These are phyloP conservation scores for Scedosporium apiospermum DNA, from an alignment of 2,329 filamentous ascomycete species.

Conservation along the genomic window DNA sequence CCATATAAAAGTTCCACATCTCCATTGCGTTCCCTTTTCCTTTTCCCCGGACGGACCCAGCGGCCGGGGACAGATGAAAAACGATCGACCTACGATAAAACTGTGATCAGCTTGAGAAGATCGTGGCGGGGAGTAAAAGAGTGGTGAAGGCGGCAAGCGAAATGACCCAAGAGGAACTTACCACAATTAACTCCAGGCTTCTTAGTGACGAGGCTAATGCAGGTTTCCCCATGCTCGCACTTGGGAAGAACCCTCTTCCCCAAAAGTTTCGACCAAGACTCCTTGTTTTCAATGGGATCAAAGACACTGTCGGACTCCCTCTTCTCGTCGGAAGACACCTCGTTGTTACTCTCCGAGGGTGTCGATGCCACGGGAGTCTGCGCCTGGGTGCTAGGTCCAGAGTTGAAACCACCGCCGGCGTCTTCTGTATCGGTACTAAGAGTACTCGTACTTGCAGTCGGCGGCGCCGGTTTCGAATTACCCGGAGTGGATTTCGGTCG, in stretches of 20 bases:
- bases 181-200: constrained; percentile 79
- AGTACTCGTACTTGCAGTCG: not conserved
- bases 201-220: constrained; percentile 74
- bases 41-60: constrained; percentile 78
- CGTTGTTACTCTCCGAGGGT: not conserved
- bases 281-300: constrained; percentile 64
- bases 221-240: constrained; percentile 85
- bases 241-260: constrained; percentile 62
- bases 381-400: not conserved
- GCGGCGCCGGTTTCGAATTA: not conserved
- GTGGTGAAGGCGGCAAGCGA: no score
- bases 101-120: constrained; percentile 11
- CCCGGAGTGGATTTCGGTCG: constrained; percentile 40
- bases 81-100: constrained; percentile 39
- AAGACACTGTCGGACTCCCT: constrained; percentile 34
- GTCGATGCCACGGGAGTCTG: not conserved
- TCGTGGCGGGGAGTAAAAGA: not conserved
- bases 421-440: not conserved
- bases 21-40: constrained; percentile 76
- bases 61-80: constrained; percentile 59
- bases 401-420: not conserved
- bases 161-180: constrained; percentile 16
- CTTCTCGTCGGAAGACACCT: not conserved
- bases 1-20: constrained; percentile 77
- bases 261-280: constrained; percentile 80